Base-by-base conservation (phyloP, 306 rosid species). In the Rosa lucieae region DNA sequence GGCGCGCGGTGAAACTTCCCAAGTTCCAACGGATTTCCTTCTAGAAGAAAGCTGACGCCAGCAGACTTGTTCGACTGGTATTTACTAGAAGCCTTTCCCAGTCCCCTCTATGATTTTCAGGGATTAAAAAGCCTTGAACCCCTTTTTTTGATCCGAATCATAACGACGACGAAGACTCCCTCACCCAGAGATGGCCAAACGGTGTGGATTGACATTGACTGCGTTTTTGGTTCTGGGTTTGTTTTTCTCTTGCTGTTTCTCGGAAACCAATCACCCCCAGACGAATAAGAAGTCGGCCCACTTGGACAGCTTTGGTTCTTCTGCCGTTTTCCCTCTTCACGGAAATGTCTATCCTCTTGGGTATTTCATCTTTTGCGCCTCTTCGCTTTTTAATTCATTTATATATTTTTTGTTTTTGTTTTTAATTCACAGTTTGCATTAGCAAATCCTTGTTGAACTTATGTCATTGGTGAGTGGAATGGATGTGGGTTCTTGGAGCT, bases 301-400 rank as follows among this genome's bases (percentile, higher is more conserved):
- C 4, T 68, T 40, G 21, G 39, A 21, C 29, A 73, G 70, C 40
- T 9, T 56, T 8, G 77, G 32, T 49, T 78, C 90, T 39, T 83
- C 97, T 1, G 44, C 70, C 58, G 72, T 82, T 71, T 85, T 92
- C 13, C 88, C 43, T 0, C 39, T 92, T 77, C 79, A 67, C 14
- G 97, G 98, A 62, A 92, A 90, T 68, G 97, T 92, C 40, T 94
- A 90, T 75, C 98, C 98, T 58, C 75, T 74, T 63, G 97, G 98
- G 98, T 94, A 86, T 55, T 29, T 65, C 10, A 3, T 56, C 11
- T 12, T 55, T 1, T n/a, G 4, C 32, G 10, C 37, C 72, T 77
- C 75, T 53, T 51, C 5, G 44, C 8, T 14, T 65, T 63, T 23
- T 1, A 52, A 58, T 74, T 56, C 32, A 46, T 56, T 0, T n/a